Evolutionary conservation across 2,329 filamentous ascomycete species (phyloP), one percentile per base, ranked within the genome.

Genomic region (Alternaria gaisen): DNA sequence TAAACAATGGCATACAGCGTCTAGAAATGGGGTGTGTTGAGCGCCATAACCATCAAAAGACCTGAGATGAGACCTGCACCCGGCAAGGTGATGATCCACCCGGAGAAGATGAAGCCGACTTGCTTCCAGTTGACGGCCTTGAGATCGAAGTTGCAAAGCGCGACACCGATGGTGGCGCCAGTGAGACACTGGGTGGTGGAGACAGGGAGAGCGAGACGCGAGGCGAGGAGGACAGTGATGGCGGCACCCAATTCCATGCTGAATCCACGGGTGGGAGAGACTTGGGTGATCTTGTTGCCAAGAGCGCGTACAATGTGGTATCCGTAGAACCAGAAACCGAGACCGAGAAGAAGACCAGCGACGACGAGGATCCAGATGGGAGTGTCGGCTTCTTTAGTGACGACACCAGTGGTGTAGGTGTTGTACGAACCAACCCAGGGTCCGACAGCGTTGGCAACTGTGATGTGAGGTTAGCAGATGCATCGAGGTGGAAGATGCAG

Each of bases 281-380:
- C 85, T 34, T 86, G 83, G 12, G 87, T 88, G 62, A 88, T 82
- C 67, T 85, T 83, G 80, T 88, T 88, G 59, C 86, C 86, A 68
- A 88, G 79, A 65, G 86, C 85, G 41, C 83, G 81, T 84, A 89
- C 87, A 72, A 89, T 88, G 72, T 88, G 84, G 76, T 88, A 88
- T 7, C 86, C 86, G 66, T 87, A 88, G 26, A 86, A 87, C 82
- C 85, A 86, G 61, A 88, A 81, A 61, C 87, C 87, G 47, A 87
- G 71, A 38, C 83, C 83, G 50, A 88, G 84, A 61, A 78, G 81
- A 6, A 78, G 77, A 72, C 84, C 85, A 24, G 85, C 83, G 53
- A 85, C 84, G 55, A 80, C 82, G 34, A 90, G 82, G 71, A 89
- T 83, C 87, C 88, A 90, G 48, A 85, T 64, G 2, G 87, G 87